phyloP scores from a whole-genome alignment of 768 basidiomycete genomes.

The Suillus plorans region DNA sequence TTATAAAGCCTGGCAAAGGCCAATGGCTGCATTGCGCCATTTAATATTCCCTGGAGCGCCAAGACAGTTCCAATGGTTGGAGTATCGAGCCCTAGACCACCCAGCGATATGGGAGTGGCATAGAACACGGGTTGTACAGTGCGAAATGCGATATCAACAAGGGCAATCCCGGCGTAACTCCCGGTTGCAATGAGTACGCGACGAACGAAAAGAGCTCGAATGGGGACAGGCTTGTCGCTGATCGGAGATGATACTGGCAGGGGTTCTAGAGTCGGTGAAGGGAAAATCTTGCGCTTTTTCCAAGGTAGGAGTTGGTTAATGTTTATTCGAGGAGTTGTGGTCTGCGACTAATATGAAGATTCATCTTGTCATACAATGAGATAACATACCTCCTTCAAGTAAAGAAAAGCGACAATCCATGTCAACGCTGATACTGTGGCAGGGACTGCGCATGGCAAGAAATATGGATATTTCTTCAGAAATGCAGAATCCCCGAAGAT shows the following conservation, averaged over 20 bases:
- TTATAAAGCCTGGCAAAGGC: slow-evolving; percentile 58
- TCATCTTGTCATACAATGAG: background rate
- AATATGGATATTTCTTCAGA: slow-evolving; percentile 68
- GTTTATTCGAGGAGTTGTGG: background rate
- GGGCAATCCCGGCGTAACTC: slow-evolving; percentile 60
- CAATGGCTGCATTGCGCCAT: slow-evolving; percentile 52
- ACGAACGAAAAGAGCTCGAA: slow-evolving; percentile 45
- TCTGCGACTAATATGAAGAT: background rate
- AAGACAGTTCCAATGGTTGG: slow-evolving; percentile 20
- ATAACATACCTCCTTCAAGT: slow-evolving; percentile 51
- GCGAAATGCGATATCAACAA: slow-evolving; percentile 61
- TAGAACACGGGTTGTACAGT: slow-evolving; percentile 34
- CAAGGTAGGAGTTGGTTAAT: background rate
- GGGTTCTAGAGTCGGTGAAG: background rate
- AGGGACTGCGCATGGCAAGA: slow-evolving; percentile 65
- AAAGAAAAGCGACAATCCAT: slow-evolving; percentile 49
- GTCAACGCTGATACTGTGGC: slow-evolving; percentile 53
- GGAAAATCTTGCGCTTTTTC: background rate
- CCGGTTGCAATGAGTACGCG: slow-evolving; percentile 51
- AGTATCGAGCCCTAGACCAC: slow-evolving; percentile 12
- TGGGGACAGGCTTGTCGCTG: slow-evolving; percentile 34
- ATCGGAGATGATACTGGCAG: background rate
- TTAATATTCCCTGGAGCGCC: slow-evolving; percentile 16
- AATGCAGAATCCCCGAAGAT: slow-evolving; percentile 57
- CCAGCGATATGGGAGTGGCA: slow-evolving; percentile 16